Evolutionary conservation across 257 asterid genomes (phyloP).

Genomic region (Fraxinus quadrangulata): DNA sequence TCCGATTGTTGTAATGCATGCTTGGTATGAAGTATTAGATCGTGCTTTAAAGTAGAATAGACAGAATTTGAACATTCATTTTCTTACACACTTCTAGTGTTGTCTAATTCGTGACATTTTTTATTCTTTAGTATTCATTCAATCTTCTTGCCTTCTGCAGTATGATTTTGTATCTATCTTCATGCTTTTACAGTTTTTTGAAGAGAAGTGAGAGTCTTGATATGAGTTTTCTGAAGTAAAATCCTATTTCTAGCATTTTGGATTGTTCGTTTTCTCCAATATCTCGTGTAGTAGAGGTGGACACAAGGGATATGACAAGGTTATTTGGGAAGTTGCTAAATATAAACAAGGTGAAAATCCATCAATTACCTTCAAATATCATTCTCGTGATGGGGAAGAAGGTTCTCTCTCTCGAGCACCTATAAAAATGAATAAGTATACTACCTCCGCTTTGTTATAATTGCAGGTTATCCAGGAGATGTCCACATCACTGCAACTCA

Average conservation of each 20-base stretch:
- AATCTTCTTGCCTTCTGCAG: neutral
- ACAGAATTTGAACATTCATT: neutral
- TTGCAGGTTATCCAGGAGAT: slow-evolving; percentile 90
- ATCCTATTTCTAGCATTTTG: too few species aligned
- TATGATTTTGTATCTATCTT: neutral
- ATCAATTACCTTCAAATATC: slow-evolving; percentile 81
- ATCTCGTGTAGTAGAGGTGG: slow-evolving; percentile 61
- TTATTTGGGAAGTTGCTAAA: slow-evolving; percentile 88
- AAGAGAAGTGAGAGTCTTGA: too few species aligned
- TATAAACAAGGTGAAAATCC: slow-evolving; percentile 77
- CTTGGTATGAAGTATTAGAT: too few species aligned
- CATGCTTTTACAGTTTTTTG: too few species aligned
- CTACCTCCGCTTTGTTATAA: neutral
- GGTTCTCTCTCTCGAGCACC: slow-evolving; percentile 29
- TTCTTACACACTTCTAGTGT: neutral
- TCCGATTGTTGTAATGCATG: neutral
- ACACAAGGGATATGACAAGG: slow-evolving; percentile 91
- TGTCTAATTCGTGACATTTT: neutral
- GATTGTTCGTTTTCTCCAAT: neutral
- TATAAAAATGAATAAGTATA: neutral
- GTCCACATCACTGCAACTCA: slow-evolving; percentile 68
- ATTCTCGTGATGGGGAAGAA: slow-evolving; percentile 90
- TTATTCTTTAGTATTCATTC: neutral
- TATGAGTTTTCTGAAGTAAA: neutral
- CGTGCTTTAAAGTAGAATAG: neutral